phyloP scores from a whole-genome alignment of 441 rosid species.

The Manihot esculenta region DNA sequence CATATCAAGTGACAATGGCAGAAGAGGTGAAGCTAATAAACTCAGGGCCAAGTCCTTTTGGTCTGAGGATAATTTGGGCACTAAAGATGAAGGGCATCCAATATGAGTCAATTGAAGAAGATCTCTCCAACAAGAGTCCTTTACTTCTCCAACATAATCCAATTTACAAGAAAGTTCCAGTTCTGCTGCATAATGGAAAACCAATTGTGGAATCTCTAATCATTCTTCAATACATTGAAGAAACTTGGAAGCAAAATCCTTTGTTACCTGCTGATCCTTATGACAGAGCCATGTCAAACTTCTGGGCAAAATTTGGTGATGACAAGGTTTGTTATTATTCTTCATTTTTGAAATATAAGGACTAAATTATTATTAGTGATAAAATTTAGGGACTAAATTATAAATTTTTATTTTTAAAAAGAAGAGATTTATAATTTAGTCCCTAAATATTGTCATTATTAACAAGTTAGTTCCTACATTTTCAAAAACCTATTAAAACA shows the following conservation, averaged over 20 bases:
- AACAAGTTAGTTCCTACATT: too few relatives aligned
- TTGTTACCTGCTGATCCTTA: slow-evolving; percentile 25
- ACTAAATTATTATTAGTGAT: too few relatives aligned
- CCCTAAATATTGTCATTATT: too few relatives aligned
- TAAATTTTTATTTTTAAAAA: too few relatives aligned
- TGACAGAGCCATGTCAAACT: slow-evolving; percentile 19
- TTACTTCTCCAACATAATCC: slow-evolving; percentile 27
- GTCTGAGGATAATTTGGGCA: slow-evolving; percentile 27
- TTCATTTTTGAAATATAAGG: too few relatives aligned
- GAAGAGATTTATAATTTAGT: too few relatives aligned
- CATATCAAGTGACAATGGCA: background rate
- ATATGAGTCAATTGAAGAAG: slow-evolving; percentile 26
- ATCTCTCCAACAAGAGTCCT: slow-evolving; percentile 29
- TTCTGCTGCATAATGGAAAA: slow-evolving; percentile 25
- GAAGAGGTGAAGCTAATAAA: slow-evolving; percentile 30
- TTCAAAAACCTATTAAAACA: too few relatives aligned
- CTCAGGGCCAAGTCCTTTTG: slow-evolving; percentile 32
- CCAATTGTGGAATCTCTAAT: slow-evolving; percentile 28
- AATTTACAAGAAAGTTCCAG: slow-evolving; percentile 31
- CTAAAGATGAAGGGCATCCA: slow-evolving; percentile 25
- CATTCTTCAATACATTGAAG: slow-evolving; percentile 30
- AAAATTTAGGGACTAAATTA: too few relatives aligned
- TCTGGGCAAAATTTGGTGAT: slow-evolving; percentile 32
- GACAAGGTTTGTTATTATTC: slow-evolving; percentile 26
- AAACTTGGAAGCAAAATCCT: slow-evolving; percentile 26